These are phyloP conservation scores for Cryptosporidium sp. DNA, from an alignment of 169 alveolate species.

Conservation along the genomic window DNA sequence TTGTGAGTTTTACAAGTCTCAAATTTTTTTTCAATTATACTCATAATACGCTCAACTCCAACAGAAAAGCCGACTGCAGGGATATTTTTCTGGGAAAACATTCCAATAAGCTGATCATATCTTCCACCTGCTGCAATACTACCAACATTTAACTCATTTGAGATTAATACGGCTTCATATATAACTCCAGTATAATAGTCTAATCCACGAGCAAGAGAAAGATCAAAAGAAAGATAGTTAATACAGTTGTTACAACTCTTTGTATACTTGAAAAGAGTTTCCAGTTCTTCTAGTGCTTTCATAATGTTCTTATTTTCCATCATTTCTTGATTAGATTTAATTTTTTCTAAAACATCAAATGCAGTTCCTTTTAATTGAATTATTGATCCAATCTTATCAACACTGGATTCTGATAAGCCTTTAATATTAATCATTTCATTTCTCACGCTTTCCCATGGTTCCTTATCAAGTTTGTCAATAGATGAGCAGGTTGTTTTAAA, in stretches of 20 bases:
- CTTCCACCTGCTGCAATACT: constrained; percentile 99
- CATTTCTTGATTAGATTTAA: constrained; percentile 52
- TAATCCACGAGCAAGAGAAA: constrained; percentile 95
- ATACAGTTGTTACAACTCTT: constrained; percentile 59
- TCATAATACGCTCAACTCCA: constrained; percentile 94
- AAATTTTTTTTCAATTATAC: constrained; percentile 84
- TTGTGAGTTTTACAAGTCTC: constrained; percentile 42
- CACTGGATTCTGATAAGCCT: constrained; percentile 87
- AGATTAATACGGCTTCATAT: constrained; percentile 93
- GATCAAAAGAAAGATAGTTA: constrained; percentile 84
- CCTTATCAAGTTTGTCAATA: constrained; percentile 96
- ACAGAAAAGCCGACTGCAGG: constrained; percentile 97
- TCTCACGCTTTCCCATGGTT: constrained; percentile 92
- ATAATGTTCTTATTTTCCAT: constrained; percentile 77
- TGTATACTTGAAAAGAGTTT: constrained; percentile 78
- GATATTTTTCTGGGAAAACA: constrained; percentile 88
- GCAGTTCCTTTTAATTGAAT: constrained; percentile 88
- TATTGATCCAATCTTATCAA: constrained; percentile 86
- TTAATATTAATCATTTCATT: constrained; percentile 91
- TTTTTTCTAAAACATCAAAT: constrained; percentile 81
- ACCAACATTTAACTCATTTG: constrained; percentile 87
- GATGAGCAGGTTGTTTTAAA: constrained; percentile 93
- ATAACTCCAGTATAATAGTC: constrained; percentile 98
- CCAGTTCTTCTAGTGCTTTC: constrained; percentile 84
- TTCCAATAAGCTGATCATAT: constrained; percentile 94